Base-by-base conservation (phyloP, 257 asterid genomes). In the Solanum bukasovii region DNA sequence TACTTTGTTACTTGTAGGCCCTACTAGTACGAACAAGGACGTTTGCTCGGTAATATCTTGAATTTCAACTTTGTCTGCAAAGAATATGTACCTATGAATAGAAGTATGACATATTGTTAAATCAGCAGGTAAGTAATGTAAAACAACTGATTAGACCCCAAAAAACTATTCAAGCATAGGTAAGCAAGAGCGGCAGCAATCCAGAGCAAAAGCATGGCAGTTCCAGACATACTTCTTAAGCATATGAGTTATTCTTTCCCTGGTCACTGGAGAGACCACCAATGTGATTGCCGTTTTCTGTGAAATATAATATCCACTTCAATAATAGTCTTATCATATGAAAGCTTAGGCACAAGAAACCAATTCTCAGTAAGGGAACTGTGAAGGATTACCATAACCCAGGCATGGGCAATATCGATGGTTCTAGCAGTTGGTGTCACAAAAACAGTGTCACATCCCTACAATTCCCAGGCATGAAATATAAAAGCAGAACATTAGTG, bases 381-480 rank as follows among this genome's bases (percentile, higher is more conserved):
- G 59, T 82, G 65, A 49, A 82, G 40, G 70, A 49, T 49, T 82
- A 96, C 99, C 99, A 96, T 96, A 89, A 95, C 84, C 98, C 98
- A 96, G 49, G 98, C 96, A 88, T 94, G 96, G 49, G 98, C 93
- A 91, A 96, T 91, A 90, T 96, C 99, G 86, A 96, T 94, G 84
- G 98, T 96, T 90, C 99, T 96, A 87, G 99, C 99, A 42, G 98
- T 95, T 61, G 99, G 95, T 86, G 99, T 96, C 91, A 92, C 99
- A 85, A 96, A 96, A 88, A 96, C 98, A 46, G 99, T 92, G 92
- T 95, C 98, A 86, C 98, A 94, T 38, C 98, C 99, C 99, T 96
- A 90, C 91, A 92, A 89, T 71, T 61, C 78, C 78, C 87, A 89
- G 61, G 73, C 79, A 70, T 44, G 85, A 87, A 78, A 34, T 88